These are phyloP conservation scores for Malassezia slooffiae DNA, from an alignment of 1,284 basidiomycete species.

Conservation along the genomic window DNA sequence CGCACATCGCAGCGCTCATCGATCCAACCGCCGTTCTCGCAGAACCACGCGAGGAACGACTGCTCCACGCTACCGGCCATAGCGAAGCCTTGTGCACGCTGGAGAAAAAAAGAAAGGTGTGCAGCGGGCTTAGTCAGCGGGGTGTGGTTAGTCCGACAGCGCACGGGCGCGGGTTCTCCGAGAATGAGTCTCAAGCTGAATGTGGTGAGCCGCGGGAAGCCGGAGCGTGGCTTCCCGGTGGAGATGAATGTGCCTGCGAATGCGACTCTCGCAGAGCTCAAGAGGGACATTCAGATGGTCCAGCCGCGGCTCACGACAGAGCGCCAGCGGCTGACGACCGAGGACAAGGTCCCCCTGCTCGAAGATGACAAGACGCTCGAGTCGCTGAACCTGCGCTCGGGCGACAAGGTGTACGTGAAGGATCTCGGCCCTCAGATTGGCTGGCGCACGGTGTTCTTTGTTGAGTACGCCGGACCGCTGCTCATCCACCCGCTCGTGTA, in stretches of 20 bases:
- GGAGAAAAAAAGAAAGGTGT: conserved; percentile 2
- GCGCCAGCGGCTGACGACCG: conserved; percentile 38
- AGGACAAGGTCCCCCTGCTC: conserved; percentile 30
- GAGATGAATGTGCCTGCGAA: conserved; percentile 7
- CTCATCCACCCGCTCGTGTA: conserved; percentile 83
- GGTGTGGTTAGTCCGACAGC: too few species aligned
- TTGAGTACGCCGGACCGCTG: conserved; percentile 60
- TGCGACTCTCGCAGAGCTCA: conserved; percentile 31
- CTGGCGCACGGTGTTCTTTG: conserved; percentile 45
- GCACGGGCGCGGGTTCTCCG: background rate
- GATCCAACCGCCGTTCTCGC: conserved; percentile 41
- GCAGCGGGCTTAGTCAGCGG: too few species aligned
- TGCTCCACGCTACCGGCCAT: conserved; percentile 15
- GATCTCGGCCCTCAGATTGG: conserved; percentile 43
- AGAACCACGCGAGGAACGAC: conserved; percentile 48
- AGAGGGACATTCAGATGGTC: conserved; percentile 23
- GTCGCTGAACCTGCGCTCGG: conserved; percentile 18
- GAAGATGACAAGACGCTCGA: conserved; percentile 30
- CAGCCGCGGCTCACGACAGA: conserved; percentile 20
- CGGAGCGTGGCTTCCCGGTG: conserved; percentile 12
- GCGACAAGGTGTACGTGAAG: conserved; percentile 35
- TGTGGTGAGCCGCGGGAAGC: conserved; percentile 4
- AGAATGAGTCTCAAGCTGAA: background rate
- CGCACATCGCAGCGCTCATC: conserved; percentile 50
- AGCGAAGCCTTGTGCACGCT: background rate